Conservation (phyloP, 306 rosid species). For the Medicago truncatula region MtrunA17r5.0-ANR NC_053043.1:16067501-16068000, state of each 20-base stretch:
- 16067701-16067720: slow-evolving; percentile 49
- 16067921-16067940: background rate
- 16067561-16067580: background rate
- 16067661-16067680: slow-evolving; percentile 14
- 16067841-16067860: background rate
- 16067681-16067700: slow-evolving; percentile 34
- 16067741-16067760: slow-evolving; percentile 66
- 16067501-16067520: background rate
- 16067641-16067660: background rate
- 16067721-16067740: slow-evolving; percentile 68
- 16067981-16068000: slow-evolving; percentile 19
- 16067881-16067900: background rate
- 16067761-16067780: slow-evolving; percentile 77
- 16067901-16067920: background rate
- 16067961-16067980: slow-evolving; percentile 14
- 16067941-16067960: background rate
- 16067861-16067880: background rate
- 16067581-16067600: background rate
- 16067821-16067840: background rate
- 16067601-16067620: slow-evolving; percentile 37
- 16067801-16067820: slow-evolving; percentile 42
- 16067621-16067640: slow-evolving; percentile 39
- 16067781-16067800: slow-evolving; percentile 43
- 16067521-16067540: background rate
- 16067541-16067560: slow-evolving; percentile 28